Evolutionary conservation across 257 asterid species (phyloP).

Genomic region (Solanum chmielewskii): DNA sequence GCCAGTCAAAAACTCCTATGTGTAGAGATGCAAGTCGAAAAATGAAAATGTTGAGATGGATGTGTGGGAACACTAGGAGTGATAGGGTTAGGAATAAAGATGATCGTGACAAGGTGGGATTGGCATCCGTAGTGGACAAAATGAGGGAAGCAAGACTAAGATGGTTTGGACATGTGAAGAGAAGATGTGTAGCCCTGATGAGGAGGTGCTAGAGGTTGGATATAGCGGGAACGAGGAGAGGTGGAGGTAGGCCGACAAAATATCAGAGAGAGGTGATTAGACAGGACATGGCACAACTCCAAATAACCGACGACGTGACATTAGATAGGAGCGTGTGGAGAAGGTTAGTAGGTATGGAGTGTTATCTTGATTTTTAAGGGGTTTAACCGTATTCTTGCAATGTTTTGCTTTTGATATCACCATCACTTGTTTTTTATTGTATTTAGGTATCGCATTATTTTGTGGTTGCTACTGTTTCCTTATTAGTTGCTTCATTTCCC

Average conservation of each 20-base stretch:
- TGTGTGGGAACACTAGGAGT: background rate
- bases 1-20: too few species aligned
- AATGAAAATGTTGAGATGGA: background rate
- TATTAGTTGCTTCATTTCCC: background rate
- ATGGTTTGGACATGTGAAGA: background rate
- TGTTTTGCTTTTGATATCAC: background rate
- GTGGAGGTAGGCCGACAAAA: background rate
- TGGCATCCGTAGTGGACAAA: background rate
- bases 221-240: background rate
- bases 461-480: background rate
- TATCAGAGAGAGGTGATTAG: too few species aligned
- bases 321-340: background rate
- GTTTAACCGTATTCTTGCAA: background rate
- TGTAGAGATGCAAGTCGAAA: background rate
- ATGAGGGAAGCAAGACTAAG: background rate
- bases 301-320: background rate
- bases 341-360: background rate
- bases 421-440: background rate
- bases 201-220: background rate
- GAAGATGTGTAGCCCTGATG: background rate
- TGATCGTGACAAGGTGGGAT: background rate
- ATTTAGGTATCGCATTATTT: background rate
- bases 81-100: background rate
- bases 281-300: background rate
- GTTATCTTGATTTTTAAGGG: background rate